A percentile compares a stretch with the other conserved stretches of the same genome.
These are phyloP conservation scores for Aspergillus persii DNA, from an alignment of 2,329 filamentous ascomycete genomes.

Conservation along the genomic window DNA sequence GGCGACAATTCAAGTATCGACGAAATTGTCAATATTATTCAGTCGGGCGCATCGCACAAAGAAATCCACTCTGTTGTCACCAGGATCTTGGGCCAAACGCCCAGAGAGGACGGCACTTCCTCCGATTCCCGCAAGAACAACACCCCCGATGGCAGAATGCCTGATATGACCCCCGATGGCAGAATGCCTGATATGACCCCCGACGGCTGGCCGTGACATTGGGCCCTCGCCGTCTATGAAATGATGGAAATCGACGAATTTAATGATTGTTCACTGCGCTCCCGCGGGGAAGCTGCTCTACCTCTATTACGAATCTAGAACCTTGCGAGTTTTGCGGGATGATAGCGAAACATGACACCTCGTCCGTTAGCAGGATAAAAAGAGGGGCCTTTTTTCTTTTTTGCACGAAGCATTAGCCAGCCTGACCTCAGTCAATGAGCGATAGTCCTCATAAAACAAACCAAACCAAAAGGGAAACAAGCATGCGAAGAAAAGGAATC, in stretches of 20 bases:
- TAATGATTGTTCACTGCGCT: not conserved
- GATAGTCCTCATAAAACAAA: not conserved
- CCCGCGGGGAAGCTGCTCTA: not conserved
- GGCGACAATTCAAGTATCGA: conserved; percentile 20
- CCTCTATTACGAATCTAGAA: not conserved
- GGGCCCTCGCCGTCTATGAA: not conserved
- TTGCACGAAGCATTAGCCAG: not conserved
- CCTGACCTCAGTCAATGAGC: not conserved
- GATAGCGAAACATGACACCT: not conserved
- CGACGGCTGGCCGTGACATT: not conserved
- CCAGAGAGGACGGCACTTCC: not conserved
- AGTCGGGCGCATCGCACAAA: conserved; percentile 19
- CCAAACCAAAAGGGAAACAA: no score
- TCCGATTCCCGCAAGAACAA: not conserved
- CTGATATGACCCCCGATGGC: not conserved
- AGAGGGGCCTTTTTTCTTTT: not conserved
- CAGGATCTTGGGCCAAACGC: not conserved
- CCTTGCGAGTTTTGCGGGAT: not conserved
- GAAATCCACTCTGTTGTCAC: conserved; percentile 14
- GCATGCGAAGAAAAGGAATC: no score
- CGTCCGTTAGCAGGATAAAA: not conserved
- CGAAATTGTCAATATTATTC: conserved; percentile 27
- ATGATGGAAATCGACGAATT: not conserved
- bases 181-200: conserved; percentile 1
- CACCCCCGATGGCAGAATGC: not conserved